Evolutionary conservation across 192 early-diverging fungal genomes (phyloP), one percentile per base, ranked within the genome.

Genomic region (Coemansia sp.): DNA sequence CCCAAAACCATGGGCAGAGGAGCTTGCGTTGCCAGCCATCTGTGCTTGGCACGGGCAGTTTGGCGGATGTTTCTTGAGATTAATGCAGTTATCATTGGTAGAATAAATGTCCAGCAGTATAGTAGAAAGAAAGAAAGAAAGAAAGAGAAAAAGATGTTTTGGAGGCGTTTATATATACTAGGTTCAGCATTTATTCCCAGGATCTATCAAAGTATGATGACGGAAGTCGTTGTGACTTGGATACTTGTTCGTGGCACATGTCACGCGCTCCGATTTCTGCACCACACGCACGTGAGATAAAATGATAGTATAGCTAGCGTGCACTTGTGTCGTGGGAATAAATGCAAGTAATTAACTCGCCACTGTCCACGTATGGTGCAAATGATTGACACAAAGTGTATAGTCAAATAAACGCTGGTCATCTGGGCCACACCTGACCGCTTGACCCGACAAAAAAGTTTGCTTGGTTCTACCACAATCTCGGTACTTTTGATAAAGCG

Each of bases 1-100:
- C 89, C 96, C 22, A 98, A 75, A 4, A 80, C 77, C 17, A 74
- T n/a, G 11, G 74, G 62, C 31, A 46, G 14, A 1, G 65, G 44
- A 7, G 50, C 47, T 9, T 59, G 42, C 14, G 50, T 15, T 5
- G 55, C 54, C 19, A 19, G 54, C 15, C 42, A 17, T 46, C 31
- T 34, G 15, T 44, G 40, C 40, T 44, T 34, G 31, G 31, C 31
- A 34, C 31, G 6, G 6, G 31, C 4, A 8, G 7, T 7, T 14
- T 44, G 40, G 14, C 40, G 40, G 14, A 12, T n/a, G 40, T 44
- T 44, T n/a, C 40, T 44, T 12, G 40, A 12, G 40, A 44, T 44
- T n/a, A 44, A n/a, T 44, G 40, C 40, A 15, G 40, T 44, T 12
- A 44, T 44, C 40, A 44, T 44, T 44, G 11, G 40, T 44, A 42